Evolutionary conservation across 257 asterid species (phyloP), one percentile per base, ranked within the genome.

Genomic region (Knoxia roxburghii): DNA sequence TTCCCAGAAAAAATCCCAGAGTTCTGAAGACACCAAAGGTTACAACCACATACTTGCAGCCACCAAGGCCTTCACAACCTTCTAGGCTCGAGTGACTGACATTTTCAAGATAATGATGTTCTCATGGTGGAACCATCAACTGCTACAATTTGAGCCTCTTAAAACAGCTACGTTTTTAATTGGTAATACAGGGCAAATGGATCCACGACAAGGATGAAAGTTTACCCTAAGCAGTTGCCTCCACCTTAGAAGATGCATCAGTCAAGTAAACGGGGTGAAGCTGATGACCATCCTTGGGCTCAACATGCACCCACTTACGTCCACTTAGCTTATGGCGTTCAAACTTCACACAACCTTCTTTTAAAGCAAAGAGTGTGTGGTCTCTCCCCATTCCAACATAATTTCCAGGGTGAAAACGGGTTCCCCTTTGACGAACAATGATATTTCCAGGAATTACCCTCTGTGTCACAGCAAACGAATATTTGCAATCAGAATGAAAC

Each of bases 221-320:
- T 32, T 46, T 18, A 72, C 53, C 40, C 81, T 73, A 84, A 68
- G 89, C 60, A 23, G 89, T 56, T 17, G 87, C 77, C 68, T 81
- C 79, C 75, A 68, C 73, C 77, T 87, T 32, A 37, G 79, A 65
- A 74, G 81, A 69, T 45, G 72, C 79, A 24, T 78, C 73, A 72
- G 15, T 72, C 0, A 82, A 83, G 56, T 89, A 93, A 37, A 86
- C 76, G 0, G 95, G 97, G 69, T 92, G 98, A 68, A 89, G 54
- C 23, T 82, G 84, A 65, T 83, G 77, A 13, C 97, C 98, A 20
- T 87, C 95, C 84, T 83, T 87, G 17, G 97, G 98, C 78, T 83
- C 96, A 40, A 92, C 95, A 68, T 89, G 96, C 78, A 92, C 83
- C 98, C 98, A 92, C 77, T 87, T 89, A 53, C 97, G 98, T 7